Evolutionary conservation across 306 rosid species (phyloP).

Genomic region (Medicago lupulina): DNA sequence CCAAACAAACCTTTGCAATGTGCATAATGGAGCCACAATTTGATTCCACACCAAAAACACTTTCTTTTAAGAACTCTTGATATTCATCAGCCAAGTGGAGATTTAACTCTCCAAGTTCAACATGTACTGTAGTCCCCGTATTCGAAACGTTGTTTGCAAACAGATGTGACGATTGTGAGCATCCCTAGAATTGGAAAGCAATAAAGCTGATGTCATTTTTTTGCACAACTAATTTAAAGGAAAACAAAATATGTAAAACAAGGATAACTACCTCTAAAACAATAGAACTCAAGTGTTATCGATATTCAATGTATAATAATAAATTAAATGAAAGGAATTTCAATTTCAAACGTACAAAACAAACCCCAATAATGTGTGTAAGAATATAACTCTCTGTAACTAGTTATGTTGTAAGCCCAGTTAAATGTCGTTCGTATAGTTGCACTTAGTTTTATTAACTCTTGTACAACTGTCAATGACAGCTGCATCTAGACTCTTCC

Average conservation of each 20-base stretch:
- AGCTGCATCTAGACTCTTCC: too few relatives aligned
- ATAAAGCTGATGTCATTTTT: slow-evolving; percentile 36
- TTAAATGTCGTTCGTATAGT: neutral
- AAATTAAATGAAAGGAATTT: slow-evolving; percentile 20
- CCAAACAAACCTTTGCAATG: slow-evolving; percentile 88
- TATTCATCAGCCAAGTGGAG: slow-evolving; percentile 91
- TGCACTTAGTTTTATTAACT: slow-evolving; percentile 3
- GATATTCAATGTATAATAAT: slow-evolving; percentile 36
- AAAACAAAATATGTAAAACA: slow-evolving; percentile 5
- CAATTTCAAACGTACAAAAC: slow-evolving; percentile 25
- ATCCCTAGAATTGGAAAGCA: slow-evolving; percentile 70
- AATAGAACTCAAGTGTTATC: slow-evolving; percentile 10
- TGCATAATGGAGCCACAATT: slow-evolving; percentile 87
- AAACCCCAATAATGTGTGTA: slow-evolving; percentile 23
- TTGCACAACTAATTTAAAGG: slow-evolving; percentile 23
- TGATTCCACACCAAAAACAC: slow-evolving; percentile 83
- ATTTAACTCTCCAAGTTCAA: slow-evolving; percentile 95
- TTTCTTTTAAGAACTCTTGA: slow-evolving; percentile 91
- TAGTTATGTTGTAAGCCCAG: neutral
- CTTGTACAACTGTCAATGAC: neutral
- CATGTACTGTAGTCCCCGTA: slow-evolving; percentile 77
- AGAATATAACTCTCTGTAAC: neutral
- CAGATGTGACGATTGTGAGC: slow-evolving; percentile 90
- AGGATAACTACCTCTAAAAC: slow-evolving; percentile 26
- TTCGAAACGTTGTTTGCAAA: slow-evolving; percentile 88